These are phyloP conservation scores for Carallia pectinifolia DNA, from an alignment of 345 rosid species.

Conservation along the genomic window DNA sequence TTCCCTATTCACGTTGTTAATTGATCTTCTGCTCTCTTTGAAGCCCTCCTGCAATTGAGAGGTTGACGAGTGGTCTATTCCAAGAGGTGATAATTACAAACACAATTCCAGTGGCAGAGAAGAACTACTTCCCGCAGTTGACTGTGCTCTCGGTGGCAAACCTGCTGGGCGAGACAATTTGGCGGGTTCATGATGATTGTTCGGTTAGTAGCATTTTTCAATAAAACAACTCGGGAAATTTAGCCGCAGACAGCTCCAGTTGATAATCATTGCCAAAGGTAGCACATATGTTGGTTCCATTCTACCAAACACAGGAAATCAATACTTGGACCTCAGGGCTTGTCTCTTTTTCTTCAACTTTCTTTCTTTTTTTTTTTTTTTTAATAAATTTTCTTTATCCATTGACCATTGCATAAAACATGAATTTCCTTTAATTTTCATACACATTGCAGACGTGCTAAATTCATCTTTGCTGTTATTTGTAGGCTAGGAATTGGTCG, in stretches of 20 bases:
- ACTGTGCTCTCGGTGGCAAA: slow-evolving; percentile 90
- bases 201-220: slow-evolving; percentile 57
- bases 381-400: background rate
- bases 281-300: background rate
- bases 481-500: too few species aligned
- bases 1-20: background rate
- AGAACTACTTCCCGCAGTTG: slow-evolving; percentile 85
- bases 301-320: background rate
- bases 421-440: background rate
- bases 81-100: slow-evolving; percentile 95
- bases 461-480: too few species aligned
- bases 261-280: background rate
- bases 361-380: background rate
- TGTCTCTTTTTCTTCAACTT: too few species aligned
- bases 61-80: slow-evolving; percentile 85
- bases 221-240: background rate
- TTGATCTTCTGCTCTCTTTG: slow-evolving; percentile 4
- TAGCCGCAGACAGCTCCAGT: too few species aligned
- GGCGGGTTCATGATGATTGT: slow-evolving; percentile 95
- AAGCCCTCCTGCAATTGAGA: slow-evolving; percentile 94
- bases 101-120: slow-evolving; percentile 78
- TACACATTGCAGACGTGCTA: background rate
- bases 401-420: background rate
- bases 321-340: background rate
- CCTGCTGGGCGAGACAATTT: slow-evolving; percentile 86